These are phyloP conservation scores for Bolboschoenoplectus hybrid DNA, from an alignment of 202 grass and related monocot genomes.

Conservation along the genomic window DNA sequence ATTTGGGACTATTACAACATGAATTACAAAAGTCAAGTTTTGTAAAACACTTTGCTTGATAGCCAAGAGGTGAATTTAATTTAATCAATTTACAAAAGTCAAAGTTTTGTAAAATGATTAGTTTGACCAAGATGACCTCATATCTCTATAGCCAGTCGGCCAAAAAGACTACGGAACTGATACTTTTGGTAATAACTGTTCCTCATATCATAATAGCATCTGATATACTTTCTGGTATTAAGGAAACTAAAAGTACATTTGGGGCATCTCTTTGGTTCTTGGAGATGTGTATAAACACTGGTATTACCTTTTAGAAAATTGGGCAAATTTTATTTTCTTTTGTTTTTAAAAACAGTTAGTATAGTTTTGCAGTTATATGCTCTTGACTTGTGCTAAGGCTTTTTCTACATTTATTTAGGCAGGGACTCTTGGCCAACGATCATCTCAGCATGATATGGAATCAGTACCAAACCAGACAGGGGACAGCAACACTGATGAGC, in stretches of 20 bases:
- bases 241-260: neutral
- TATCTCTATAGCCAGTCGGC: neutral
- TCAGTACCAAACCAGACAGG: conserved; percentile 54
- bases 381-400: conserved; percentile 16
- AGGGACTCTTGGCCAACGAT: conserved; percentile 60
- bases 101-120: neutral
- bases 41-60: neutral
- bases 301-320: neutral
- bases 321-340: neutral
- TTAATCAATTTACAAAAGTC: neutral
- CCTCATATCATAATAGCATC: neutral
- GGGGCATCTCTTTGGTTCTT: neutral
- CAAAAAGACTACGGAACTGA: neutral
- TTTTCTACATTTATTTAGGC: conserved; percentile 59
- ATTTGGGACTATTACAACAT: conserved; percentile 27
- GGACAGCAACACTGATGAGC: conserved; percentile 53
- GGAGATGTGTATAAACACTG: neutral
- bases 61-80: neutral
- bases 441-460: conserved; percentile 63
- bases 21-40: neutral
- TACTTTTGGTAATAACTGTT: neutral
- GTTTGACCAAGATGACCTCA: neutral
- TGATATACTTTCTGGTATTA: neutral
- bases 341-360: neutral
- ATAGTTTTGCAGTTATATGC: neutral